phyloP scores from a whole-genome alignment of 75 land plant genomes.

The Azolla pinnata region DNA sequence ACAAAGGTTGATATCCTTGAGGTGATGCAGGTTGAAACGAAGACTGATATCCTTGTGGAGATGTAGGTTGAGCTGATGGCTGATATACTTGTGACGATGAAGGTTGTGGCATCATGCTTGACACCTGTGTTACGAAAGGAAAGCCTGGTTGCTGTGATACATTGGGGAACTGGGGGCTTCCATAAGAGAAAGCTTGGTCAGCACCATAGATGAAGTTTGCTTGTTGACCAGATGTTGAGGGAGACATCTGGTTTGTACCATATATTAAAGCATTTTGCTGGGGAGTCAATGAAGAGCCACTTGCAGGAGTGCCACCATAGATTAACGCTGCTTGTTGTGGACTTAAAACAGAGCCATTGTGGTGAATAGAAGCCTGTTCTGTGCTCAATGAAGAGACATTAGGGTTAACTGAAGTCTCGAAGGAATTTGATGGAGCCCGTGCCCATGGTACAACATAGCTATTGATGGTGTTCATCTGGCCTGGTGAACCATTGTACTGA shows the following conservation, averaged over 20 bases:
- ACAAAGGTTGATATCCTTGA: too few relatives aligned
- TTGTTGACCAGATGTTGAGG: too few relatives aligned
- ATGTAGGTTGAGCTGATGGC: background rate
- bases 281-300: background rate
- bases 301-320: background rate
- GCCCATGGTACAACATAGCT: too few relatives aligned
- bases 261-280: constrained; percentile 8
- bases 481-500: background rate
- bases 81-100: too few relatives aligned
- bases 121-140: too few relatives aligned
- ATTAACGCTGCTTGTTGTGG: background rate
- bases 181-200: too few relatives aligned
- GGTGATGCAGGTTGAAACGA: background rate
- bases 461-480: background rate
- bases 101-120: too few relatives aligned
- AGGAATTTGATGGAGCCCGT: background rate
- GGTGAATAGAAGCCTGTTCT: background rate
- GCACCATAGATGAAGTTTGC: too few relatives aligned
- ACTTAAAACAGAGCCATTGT: background rate
- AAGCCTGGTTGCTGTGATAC: background rate
- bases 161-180: background rate
- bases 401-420: background rate
- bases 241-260: background rate
- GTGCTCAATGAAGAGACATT: background rate
- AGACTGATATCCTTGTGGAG: background rate